phyloP scores from a whole-genome alignment of 179 eudicot genomes.

The Beta lomatogona region DNA sequence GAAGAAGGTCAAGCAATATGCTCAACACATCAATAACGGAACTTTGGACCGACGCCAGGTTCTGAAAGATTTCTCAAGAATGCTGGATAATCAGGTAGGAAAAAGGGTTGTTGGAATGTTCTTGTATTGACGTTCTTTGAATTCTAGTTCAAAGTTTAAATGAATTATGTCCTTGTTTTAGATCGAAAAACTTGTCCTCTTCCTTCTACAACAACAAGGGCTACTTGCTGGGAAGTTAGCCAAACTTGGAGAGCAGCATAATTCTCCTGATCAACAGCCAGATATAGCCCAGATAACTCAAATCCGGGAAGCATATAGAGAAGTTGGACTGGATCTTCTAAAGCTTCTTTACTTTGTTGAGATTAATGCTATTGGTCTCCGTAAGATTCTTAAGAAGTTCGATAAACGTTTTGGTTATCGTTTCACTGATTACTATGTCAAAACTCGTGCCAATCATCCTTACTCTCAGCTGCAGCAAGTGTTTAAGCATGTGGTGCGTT shows the following conservation, averaged over 20 bases:
- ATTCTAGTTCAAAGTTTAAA: neutral
- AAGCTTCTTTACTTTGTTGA: constrained; percentile 73
- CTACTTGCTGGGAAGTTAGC: constrained; percentile 66
- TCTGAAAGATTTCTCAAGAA: constrained; percentile 76
- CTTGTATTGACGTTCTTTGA: neutral
- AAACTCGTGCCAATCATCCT: constrained; percentile 88
- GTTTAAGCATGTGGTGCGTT: constrained; percentile 82
- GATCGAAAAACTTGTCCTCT: constrained; percentile 67
- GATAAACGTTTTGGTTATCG: constrained; percentile 74
- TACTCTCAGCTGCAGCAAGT: constrained; percentile 89
- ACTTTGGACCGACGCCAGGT: constrained; percentile 55
- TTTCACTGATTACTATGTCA: constrained; percentile 83
- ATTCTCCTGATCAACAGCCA: constrained; percentile 47
- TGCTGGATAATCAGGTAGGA: constrained; percentile 72
- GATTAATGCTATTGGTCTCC: constrained; percentile 76
- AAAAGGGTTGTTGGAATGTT: neutral
- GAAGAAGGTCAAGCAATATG: constrained; percentile 71
- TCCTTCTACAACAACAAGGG: constrained; percentile 79
- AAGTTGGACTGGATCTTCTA: constrained; percentile 63
- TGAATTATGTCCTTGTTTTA: constrained; percentile 14
- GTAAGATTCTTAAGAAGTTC: constrained; percentile 86
- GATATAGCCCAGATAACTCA: constrained; percentile 59
- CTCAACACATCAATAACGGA: constrained; percentile 56
- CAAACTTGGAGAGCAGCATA: constrained; percentile 61
- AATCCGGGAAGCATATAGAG: constrained; percentile 68